A percentile compares a stretch with the other conserved stretches of the same genome.
These are phyloP conservation scores for Vararia minispora DNA, from an alignment of 768 basidiomycete species.

Conservation along the genomic window DNA sequence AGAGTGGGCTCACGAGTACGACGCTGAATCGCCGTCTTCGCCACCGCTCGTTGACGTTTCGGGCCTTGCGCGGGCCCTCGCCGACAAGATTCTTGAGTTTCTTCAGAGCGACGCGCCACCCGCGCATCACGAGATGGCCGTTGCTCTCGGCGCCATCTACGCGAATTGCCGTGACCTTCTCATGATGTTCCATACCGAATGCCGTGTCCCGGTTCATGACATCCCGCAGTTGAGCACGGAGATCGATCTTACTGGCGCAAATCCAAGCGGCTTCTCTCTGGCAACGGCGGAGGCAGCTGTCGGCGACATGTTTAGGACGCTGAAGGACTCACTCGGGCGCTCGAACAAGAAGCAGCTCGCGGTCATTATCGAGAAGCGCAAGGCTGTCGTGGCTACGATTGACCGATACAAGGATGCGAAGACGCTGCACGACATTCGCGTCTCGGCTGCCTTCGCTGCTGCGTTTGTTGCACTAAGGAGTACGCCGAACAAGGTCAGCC, in stretches of 20 bases:
- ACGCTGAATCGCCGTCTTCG: slow-evolving; percentile 19
- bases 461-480: slow-evolving; percentile 81
- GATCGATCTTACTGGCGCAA: slow-evolving; percentile 62
- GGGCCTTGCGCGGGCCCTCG: slow-evolving; percentile 54
- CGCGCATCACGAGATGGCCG: slow-evolving; percentile 87
- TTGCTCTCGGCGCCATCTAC: slow-evolving; percentile 69
- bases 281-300: slow-evolving; percentile 65
- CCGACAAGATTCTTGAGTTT: slow-evolving; percentile 53
- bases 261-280: slow-evolving; percentile 63
- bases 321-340: slow-evolving; percentile 65
- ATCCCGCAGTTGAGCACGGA: slow-evolving; percentile 73
- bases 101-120: slow-evolving; percentile 67
- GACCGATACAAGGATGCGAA: slow-evolving; percentile 77
- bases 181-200: slow-evolving; percentile 76
- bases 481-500: slow-evolving; percentile 89
- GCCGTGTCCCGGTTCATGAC: slow-evolving; percentile 69
- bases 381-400: slow-evolving; percentile 55
- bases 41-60: slow-evolving; percentile 43
- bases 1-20: slow-evolving; percentile 75
- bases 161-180: slow-evolving; percentile 70
- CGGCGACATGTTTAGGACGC: slow-evolving; percentile 54
- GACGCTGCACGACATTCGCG: slow-evolving; percentile 74
- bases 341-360: slow-evolving; percentile 72
- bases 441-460: slow-evolving; percentile 82
- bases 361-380: slow-evolving; percentile 65